A percentile compares a stretch with the other conserved stretches of the same genome.
phyloP scores from a whole-genome alignment of 2,329 filamentous ascomycete genomes.

The Cadophora gregata region DNA sequence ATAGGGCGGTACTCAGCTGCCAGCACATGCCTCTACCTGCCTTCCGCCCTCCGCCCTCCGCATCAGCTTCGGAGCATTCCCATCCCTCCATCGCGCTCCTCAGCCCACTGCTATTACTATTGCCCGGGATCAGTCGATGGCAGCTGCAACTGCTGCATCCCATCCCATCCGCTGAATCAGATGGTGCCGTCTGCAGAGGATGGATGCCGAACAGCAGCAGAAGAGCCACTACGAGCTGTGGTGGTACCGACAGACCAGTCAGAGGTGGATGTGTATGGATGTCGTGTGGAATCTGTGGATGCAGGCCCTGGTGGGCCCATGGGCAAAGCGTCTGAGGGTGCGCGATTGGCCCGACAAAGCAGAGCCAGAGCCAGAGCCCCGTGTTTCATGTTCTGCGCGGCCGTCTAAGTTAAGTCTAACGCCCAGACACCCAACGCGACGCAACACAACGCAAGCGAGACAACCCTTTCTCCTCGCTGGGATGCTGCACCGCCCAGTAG shows the following conservation, averaged over 20 bases:
- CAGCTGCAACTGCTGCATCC: constrained; percentile 14
- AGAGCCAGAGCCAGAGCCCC: constrained; percentile 18
- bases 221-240: not conserved
- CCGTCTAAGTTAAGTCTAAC: not conserved
- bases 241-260: constrained; percentile 8
- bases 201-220: constrained; percentile 6
- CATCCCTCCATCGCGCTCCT: constrained; percentile 10
- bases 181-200: constrained; percentile 20
- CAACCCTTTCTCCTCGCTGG: constrained; percentile 14
- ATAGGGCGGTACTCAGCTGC: constrained; percentile 12
- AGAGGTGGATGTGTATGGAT: constrained; percentile 2
- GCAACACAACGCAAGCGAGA: not conserved
- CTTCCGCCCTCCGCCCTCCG: constrained; percentile 10
- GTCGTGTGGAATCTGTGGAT: not conserved
- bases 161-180: constrained; percentile 20
- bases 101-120: constrained; percentile 9
- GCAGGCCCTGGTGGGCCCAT: too few relatives aligned
- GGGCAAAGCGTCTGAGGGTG: constrained; percentile 2
- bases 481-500: constrained; percentile 29
- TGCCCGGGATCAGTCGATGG: constrained; percentile 16
- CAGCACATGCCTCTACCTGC: constrained; percentile 23
- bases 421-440: too few relatives aligned
- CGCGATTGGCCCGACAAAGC: constrained; percentile 30
- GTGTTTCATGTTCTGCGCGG: constrained; percentile 35
- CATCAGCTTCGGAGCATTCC: constrained; percentile 17